A percentile compares a stretch with the other conserved stretches of the same genome.
These are phyloP conservation scores for Areca catechu DNA, from an alignment of 176 grass and related monocot species.

Conservation along the genomic window DNA sequence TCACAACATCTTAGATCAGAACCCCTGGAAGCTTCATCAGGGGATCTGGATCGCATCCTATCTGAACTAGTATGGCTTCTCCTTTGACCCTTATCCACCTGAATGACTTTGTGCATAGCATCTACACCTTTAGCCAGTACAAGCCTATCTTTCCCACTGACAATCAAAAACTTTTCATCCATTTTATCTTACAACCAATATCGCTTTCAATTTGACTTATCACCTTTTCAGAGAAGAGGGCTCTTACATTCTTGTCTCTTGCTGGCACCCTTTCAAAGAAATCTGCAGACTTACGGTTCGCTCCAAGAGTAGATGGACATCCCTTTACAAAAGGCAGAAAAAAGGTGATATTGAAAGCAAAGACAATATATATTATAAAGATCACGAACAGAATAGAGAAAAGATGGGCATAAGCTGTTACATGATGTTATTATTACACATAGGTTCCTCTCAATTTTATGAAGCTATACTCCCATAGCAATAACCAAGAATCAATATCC, in stretches of 20 bases:
- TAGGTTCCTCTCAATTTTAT: too few relatives aligned
- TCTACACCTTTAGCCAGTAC: constrained; percentile 84
- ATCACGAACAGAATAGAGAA: too few relatives aligned
- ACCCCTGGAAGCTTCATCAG: constrained; percentile 36
- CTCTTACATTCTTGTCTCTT: constrained; percentile 68
- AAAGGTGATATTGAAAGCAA: background rate
- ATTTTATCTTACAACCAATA: constrained; percentile 87
- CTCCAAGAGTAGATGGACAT: constrained; percentile 86
- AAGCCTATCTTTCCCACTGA: constrained; percentile 80
- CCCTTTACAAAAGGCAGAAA: constrained; percentile 40
- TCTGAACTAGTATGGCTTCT: constrained; percentile 45
- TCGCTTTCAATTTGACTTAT: constrained; percentile 86
- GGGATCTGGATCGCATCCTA: constrained; percentile 41
- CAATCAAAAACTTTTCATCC: constrained; percentile 95
- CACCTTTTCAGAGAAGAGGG: constrained; percentile 60
- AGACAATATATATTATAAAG: too few relatives aligned
- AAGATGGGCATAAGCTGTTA: too few relatives aligned
- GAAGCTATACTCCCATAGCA: too few relatives aligned
- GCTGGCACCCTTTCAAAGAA: constrained; percentile 82
- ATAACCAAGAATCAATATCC: too few relatives aligned
- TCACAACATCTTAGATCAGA: constrained; percentile 45
- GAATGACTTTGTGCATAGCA: constrained; percentile 79
- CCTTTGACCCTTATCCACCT: constrained; percentile 62
- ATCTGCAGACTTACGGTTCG: constrained; percentile 68
- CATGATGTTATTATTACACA: too few relatives aligned